Evolutionary conservation across 768 basidiomycete species (phyloP).

Genomic region (Boletus sensibilis): DNA sequence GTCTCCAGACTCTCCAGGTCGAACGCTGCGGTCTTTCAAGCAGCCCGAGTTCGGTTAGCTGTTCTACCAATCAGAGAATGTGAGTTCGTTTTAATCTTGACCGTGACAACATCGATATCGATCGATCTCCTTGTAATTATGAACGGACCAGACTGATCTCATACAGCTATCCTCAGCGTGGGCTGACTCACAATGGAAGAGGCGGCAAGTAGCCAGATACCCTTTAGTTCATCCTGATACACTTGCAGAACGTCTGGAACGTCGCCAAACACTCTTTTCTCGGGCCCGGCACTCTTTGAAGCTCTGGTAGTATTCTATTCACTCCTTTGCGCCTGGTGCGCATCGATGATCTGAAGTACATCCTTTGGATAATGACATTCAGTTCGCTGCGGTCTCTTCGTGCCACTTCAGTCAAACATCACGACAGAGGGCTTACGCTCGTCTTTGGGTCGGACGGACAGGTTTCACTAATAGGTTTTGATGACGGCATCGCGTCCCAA

Average conservation of each 20-base stretch:
- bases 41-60: too few species aligned
- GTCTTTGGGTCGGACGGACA: constrained; percentile 30
- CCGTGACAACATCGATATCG: not conserved
- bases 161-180: not conserved
- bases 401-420: constrained; percentile 12
- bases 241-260: constrained; percentile 3
- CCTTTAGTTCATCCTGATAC: not conserved
- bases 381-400: constrained; percentile 8
- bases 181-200: constrained; percentile 14
- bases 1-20: not conserved
- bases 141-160: constrained; percentile 4
- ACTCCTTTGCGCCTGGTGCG: constrained; percentile 31
- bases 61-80: not conserved
- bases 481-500: constrained; percentile 1
- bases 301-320: not conserved
- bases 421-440: constrained; percentile 23
- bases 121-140: not conserved
- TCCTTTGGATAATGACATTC: constrained; percentile 20
- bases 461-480: constrained; percentile 26
- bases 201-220: not conserved
- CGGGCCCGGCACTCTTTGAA: not conserved
- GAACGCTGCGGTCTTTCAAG: not conserved
- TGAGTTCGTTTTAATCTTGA: constrained; percentile 3
- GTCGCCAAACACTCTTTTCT: constrained; percentile 2
- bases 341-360: constrained; percentile 21